Conservation (phyloP, 192 early-diverging fungal genomes). For the Entomortierella lignicola region DNA sequence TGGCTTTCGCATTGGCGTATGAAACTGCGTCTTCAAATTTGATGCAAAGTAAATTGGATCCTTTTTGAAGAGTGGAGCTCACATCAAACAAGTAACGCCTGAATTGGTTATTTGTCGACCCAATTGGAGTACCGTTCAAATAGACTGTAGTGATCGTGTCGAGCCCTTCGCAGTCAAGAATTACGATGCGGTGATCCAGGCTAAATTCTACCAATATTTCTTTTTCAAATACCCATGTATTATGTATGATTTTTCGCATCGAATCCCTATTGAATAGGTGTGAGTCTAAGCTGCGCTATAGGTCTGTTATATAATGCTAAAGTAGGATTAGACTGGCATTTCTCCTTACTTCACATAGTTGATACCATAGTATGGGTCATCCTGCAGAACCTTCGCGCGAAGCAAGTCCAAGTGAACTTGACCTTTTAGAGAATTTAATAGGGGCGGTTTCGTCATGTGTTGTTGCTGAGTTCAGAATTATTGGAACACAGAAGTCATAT, state of each 20-base stretch:
- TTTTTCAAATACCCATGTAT: conserved; percentile 14
- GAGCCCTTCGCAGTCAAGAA: conserved; percentile 61
- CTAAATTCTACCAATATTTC: conserved; percentile 8
- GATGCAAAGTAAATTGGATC: conserved; percentile 33
- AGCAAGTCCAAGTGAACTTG: conserved; percentile 47
- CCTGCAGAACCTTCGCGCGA: conserved; percentile 9
- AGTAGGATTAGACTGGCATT: too few relatives aligned
- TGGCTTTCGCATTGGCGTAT: conserved; percentile 20
- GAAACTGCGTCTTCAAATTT: conserved; percentile 49
- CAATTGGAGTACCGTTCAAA: conserved; percentile 56
- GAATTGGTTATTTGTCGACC: conserved; percentile 63
- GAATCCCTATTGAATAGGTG: conserved; percentile 15
- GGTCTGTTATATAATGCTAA: background rate
- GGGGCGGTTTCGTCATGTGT: too few relatives aligned
- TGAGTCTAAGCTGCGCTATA: background rate
- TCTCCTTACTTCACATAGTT: conserved; percentile 45
- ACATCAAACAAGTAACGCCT: conserved; percentile 48
- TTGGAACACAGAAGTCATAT: too few relatives aligned
- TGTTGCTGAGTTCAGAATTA: too few relatives aligned
- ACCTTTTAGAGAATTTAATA: conserved; percentile 1
- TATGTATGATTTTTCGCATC: conserved; percentile 14
- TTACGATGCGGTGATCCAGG: background rate
- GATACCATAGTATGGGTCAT: conserved; percentile 35
- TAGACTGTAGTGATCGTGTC: conserved; percentile 61
- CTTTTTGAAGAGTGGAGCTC: conserved; percentile 11